Evolutionary conservation across 2,329 filamentous ascomycete species (phyloP), one percentile per base, ranked within the genome.

Genomic region (Kalmusia sp.): DNA sequence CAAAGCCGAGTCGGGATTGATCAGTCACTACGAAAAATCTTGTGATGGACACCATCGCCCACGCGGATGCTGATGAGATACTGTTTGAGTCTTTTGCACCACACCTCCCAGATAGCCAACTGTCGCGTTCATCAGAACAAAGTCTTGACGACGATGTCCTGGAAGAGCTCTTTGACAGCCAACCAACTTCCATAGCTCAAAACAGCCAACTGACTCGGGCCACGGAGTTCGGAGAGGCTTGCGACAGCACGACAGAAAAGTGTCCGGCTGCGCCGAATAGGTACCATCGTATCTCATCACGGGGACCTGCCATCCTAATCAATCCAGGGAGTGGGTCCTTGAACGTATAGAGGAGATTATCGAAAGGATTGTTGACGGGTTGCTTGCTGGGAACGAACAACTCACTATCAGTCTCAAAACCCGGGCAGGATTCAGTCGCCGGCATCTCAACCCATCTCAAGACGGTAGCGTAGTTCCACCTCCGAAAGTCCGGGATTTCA

Each of bases 321-420:
- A 2, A 22, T 7, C 15, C 39, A 75, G 70, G 33, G 22, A 58
- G 11, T 69, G 73, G 62, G 77, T 82, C 12, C 79, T 86, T 22
- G 67, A 75, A 37, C 81, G 78, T 49, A 84, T 88, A 35, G 84
- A 87, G 63, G 70, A 74, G 4, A 80, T 87, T 19, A 76, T 87
- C 14, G 79, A 82, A 51, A 64, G 64, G 0, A 79, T 87, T 43
- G 59, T 80, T 6, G 80, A 84, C 46, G 79, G 76, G 11, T 70
- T 87, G n/a, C 69, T 86, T 7, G 68, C 75, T n/a, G 73, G 78
- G 38, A 72, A 72, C 38, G 71, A 76, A 22, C 69, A 78, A 9
- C 67, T 87, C 17, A 70, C 71, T 1, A 80, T 88, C 43, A 77
- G 77, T 0, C 66, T 87, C 48, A 72, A 78, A 58, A 69, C 74